A percentile compares a stretch with the other conserved stretches of the same genome.
Evolutionary conservation across 2,329 filamentous ascomycete species (phyloP).

Genomic region (Gnomoniopsis smithogilvyi): DNA sequence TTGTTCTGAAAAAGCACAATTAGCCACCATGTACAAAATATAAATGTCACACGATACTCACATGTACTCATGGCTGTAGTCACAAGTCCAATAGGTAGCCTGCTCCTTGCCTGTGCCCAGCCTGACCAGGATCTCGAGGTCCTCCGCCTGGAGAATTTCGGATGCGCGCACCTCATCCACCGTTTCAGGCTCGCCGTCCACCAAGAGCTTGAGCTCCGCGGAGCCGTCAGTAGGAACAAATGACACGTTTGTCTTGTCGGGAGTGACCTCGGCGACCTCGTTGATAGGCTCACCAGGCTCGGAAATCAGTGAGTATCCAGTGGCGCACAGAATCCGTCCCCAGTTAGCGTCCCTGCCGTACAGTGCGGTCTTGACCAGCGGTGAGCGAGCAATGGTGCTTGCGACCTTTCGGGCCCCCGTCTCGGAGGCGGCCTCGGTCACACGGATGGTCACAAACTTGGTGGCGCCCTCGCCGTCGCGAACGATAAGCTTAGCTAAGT

Average conservation of each 20-base stretch:
- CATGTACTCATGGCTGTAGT: slow-evolving; percentile 80
- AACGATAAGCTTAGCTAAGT: slow-evolving; percentile 88
- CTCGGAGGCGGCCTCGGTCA: slow-evolving; percentile 69
- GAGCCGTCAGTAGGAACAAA: slow-evolving; percentile 78
- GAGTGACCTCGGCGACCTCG: slow-evolving; percentile 62
- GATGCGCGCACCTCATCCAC: slow-evolving; percentile 75
- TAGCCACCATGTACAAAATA: slow-evolving; percentile 20
- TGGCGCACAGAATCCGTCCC: slow-evolving; percentile 94
- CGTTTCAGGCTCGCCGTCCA: slow-evolving; percentile 75
- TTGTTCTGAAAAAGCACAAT: slow-evolving; percentile 30
- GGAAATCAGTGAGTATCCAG: slow-evolving; percentile 71
- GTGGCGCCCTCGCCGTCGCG: slow-evolving; percentile 96
- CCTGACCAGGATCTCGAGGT: slow-evolving; percentile 74
- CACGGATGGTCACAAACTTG: slow-evolving; percentile 93
- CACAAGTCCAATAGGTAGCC: slow-evolving; percentile 80
- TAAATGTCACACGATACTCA: slow-evolving; percentile 21
- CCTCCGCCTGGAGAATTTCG: slow-evolving; percentile 73
- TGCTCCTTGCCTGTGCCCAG: slow-evolving; percentile 67
- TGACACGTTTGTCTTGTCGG: slow-evolving; percentile 71
- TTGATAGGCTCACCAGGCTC: slow-evolving; percentile 54
- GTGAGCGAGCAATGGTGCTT: slow-evolving; percentile 82
- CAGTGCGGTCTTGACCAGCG: slow-evolving; percentile 93
- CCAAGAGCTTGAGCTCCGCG: slow-evolving; percentile 70
- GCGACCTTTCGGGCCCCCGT: slow-evolving; percentile 75
- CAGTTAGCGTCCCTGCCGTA: slow-evolving; percentile 98